Evolutionary conservation across 129 eudicot species (phyloP).

Genomic region (Escallonia herrerae): DNA sequence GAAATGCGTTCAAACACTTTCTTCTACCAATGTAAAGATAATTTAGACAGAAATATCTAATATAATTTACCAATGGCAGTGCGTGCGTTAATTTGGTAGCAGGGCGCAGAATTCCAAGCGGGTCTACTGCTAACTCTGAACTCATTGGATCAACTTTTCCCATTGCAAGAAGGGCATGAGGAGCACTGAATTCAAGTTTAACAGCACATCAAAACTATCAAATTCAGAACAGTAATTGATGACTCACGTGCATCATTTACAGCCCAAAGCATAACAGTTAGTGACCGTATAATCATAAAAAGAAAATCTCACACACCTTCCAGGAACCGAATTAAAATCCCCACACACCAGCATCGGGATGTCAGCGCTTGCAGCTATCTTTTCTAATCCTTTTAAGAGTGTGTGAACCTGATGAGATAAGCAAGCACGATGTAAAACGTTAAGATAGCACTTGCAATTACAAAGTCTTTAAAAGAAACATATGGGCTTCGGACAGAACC

Average conservation of each 20-base stretch:
- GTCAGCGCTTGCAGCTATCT: slow-evolving; percentile 93
- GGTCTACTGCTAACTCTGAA: slow-evolving; percentile 85
- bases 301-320: slow-evolving; percentile 40
- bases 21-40: background rate
- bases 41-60: background rate
- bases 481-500: slow-evolving; percentile 33
- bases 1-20: background rate
- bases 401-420: slow-evolving; percentile 67
- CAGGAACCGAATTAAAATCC: slow-evolving; percentile 88
- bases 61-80: slow-evolving; percentile 65
- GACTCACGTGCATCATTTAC: background rate
- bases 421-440: slow-evolving; percentile 3
- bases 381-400: slow-evolving; percentile 83
- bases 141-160: slow-evolving; percentile 94
- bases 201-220: background rate
- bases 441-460: too few species aligned
- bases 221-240: background rate
- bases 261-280: background rate
- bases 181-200: slow-evolving; percentile 59
- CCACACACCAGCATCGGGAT: slow-evolving; percentile 99
- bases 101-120: slow-evolving; percentile 84
- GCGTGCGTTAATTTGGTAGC: slow-evolving; percentile 69
- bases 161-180: slow-evolving; percentile 85
- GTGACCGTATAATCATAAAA: background rate
- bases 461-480: background rate